phyloP scores from a whole-genome alignment of 441 rosid genomes.

The Raphanus hybrid region DNA sequence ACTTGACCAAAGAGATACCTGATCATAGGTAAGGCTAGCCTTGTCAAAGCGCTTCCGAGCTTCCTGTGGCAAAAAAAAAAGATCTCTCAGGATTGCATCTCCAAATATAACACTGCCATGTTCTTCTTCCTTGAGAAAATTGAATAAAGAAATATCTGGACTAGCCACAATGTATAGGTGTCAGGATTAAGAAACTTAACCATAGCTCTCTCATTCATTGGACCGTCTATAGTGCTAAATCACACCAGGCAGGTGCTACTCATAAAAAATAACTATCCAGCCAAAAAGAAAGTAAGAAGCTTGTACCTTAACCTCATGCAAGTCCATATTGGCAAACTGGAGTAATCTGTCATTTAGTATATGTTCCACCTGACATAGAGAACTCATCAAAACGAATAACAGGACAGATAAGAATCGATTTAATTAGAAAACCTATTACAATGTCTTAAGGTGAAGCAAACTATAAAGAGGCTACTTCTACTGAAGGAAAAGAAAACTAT shows the following conservation, averaged over 20 bases:
- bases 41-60: slow-evolving; percentile 97
- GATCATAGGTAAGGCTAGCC: slow-evolving; percentile 94
- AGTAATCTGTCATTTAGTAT: slow-evolving; percentile 94
- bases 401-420: not conserved
- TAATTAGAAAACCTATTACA: slow-evolving; percentile 8
- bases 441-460: slow-evolving; percentile 2
- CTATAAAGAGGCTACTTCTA: not conserved
- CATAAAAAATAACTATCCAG: slow-evolving; percentile 9
- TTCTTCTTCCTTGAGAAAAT: not conserved
- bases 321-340: slow-evolving; percentile 91
- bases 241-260: not conserved
- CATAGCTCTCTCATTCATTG: not conserved
- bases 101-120: slow-evolving; percentile 17
- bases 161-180: slow-evolving; percentile 7
- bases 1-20: slow-evolving; percentile 53
- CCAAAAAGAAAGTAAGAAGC: slow-evolving; percentile 21
- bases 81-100: slow-evolving; percentile 37
- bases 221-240: not conserved
- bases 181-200: slow-evolving; percentile 14
- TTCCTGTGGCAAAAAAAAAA: slow-evolving; percentile 67
- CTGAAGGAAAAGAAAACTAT: slow-evolving; percentile 11
- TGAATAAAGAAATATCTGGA: slow-evolving; percentile 18
- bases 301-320: slow-evolving; percentile 95
- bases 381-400: slow-evolving; percentile 20
- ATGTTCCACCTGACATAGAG: slow-evolving; percentile 83